phyloP scores from a whole-genome alignment of 2,329 filamentous ascomycete genomes.

The Colletotrichum tabaci region DNA sequence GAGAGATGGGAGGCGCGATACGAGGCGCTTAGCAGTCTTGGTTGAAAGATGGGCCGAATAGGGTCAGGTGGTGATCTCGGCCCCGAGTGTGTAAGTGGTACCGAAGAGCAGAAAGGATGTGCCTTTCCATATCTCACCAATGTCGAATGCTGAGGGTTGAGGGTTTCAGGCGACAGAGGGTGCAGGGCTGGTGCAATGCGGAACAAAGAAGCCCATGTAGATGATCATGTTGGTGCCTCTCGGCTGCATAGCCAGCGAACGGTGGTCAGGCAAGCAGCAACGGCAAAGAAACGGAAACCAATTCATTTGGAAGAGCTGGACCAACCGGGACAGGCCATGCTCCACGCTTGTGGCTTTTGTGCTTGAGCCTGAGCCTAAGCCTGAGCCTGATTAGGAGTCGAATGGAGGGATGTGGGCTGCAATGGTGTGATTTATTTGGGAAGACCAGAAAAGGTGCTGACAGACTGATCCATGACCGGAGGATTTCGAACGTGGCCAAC shows the following conservation, averaged over 20 bases:
- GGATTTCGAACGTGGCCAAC: background rate
- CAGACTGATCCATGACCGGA: slow-evolving; percentile 21
- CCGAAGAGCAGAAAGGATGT: slow-evolving; percentile 10
- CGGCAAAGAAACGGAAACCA: background rate
- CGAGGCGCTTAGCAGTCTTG: slow-evolving; percentile 32
- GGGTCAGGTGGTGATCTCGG: background rate
- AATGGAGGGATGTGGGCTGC: background rate
- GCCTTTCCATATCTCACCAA: background rate
- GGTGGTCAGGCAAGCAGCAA: background rate
- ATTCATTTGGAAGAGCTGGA: slow-evolving; percentile 1
- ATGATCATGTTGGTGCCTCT: slow-evolving; percentile 26
- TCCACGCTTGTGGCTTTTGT: background rate
- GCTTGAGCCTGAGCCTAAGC: background rate
- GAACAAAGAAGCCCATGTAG: slow-evolving; percentile 15
- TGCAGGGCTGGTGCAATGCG: slow-evolving; percentile 17
- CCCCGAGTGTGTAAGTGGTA: background rate
- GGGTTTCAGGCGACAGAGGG: slow-evolving; percentile 3
- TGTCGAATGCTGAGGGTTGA: slow-evolving; percentile 12
- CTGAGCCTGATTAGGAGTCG: background rate
- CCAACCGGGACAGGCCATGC: background rate
- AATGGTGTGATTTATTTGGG: slow-evolving; percentile 16
- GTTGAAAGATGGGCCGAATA: slow-evolving; percentile 6
- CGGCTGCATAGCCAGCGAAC: background rate
- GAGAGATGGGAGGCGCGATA: slow-evolving; percentile 31
- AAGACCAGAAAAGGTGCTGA: slow-evolving; percentile 23